These are phyloP conservation scores for Carnegiea gigantea DNA, from an alignment of 179 eudicot species.

Conservation along the genomic window DNA sequence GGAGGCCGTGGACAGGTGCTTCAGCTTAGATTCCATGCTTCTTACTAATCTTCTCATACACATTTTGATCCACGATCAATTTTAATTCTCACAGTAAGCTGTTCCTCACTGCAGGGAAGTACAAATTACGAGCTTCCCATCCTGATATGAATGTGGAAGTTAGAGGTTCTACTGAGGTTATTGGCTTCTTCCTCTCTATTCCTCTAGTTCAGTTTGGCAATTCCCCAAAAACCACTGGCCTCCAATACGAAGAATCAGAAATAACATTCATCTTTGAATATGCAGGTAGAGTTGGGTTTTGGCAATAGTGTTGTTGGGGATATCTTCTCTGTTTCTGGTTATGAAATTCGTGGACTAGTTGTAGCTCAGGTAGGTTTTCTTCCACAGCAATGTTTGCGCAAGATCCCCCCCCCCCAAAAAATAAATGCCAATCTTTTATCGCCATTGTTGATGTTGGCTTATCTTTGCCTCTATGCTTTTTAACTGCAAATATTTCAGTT, in stretches of 20 bases:
- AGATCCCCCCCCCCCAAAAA: neutral
- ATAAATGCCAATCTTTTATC: neutral
- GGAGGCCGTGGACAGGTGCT: slow-evolving; percentile 4
- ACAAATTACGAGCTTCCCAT: slow-evolving; percentile 74
- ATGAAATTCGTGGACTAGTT: slow-evolving; percentile 80
- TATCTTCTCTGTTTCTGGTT: slow-evolving; percentile 82
- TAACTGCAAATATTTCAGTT: slow-evolving; percentile 7
- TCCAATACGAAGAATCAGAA: neutral
- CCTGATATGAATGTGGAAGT: slow-evolving; percentile 68
- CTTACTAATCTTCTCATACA: slow-evolving; percentile 1
- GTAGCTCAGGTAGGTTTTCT: slow-evolving; percentile 78
- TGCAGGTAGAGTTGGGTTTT: slow-evolving; percentile 95
- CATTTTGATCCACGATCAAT: slow-evolving; percentile 11
- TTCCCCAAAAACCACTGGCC: slow-evolving; percentile 10
- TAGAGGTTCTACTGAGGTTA: slow-evolving; percentile 77
- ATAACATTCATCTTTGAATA: neutral
- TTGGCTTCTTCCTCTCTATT: slow-evolving; percentile 19
- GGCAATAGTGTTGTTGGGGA: slow-evolving; percentile 69
- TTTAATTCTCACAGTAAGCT: slow-evolving; percentile 3
- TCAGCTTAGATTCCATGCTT: slow-evolving; percentile 4
- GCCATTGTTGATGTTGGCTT: slow-evolving; percentile 11
- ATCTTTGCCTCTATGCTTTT: slow-evolving; percentile 12
- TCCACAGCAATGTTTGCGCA: slow-evolving; percentile 6
- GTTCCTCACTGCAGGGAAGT: slow-evolving; percentile 58
- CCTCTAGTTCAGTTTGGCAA: neutral